phyloP scores from a whole-genome alignment of 2,329 filamentous ascomycete species.

The Colletotrichum sojae region DNA sequence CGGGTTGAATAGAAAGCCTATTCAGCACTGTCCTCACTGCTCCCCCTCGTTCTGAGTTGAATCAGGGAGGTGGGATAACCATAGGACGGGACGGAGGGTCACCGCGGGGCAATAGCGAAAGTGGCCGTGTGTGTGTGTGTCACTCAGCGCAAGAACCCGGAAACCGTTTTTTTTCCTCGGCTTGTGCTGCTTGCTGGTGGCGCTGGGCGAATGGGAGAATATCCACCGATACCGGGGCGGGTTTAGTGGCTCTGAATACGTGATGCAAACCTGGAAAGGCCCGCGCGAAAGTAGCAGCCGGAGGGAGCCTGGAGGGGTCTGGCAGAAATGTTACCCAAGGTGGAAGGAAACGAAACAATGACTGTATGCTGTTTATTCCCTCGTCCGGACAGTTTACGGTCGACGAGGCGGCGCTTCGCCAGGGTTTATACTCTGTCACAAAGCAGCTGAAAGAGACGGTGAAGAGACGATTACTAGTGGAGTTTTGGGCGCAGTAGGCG shows the following conservation, averaged over 20 bases:
- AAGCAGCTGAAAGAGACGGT: constrained; percentile 34
- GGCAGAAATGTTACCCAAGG: too few species aligned
- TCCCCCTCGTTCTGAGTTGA: constrained; percentile 38
- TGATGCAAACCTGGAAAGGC: not conserved
- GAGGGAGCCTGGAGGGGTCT: not conserved
- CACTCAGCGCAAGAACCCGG: constrained; percentile 11
- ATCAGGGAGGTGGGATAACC: constrained; percentile 38
- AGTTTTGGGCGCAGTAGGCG: constrained; percentile 35
- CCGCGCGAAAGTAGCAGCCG: not conserved
- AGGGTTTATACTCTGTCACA: constrained; percentile 9
- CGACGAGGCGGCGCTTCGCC: not conserved
- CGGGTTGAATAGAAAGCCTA: constrained; percentile 39
- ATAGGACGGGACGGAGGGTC: constrained; percentile 5
- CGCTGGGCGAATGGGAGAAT: constrained; percentile 14
- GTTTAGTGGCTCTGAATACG: constrained; percentile 10
- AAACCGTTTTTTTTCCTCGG: constrained; percentile 17
- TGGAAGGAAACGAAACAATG: too few species aligned
- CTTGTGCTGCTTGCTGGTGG: not conserved
- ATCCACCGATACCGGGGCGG: constrained; percentile 37
- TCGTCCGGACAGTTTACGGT: not conserved
- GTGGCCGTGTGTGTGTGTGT: constrained; percentile 21
- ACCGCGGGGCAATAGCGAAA: constrained; percentile 37
- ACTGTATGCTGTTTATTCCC: too few species aligned
- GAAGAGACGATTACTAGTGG: constrained; percentile 14
- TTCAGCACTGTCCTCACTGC: constrained; percentile 43